A percentile compares a stretch with the other conserved stretches of the same genome.
phyloP scores from a whole-genome alignment of 495 filamentous ascomycete genomes.

The Choiromyces venosus region DNA sequence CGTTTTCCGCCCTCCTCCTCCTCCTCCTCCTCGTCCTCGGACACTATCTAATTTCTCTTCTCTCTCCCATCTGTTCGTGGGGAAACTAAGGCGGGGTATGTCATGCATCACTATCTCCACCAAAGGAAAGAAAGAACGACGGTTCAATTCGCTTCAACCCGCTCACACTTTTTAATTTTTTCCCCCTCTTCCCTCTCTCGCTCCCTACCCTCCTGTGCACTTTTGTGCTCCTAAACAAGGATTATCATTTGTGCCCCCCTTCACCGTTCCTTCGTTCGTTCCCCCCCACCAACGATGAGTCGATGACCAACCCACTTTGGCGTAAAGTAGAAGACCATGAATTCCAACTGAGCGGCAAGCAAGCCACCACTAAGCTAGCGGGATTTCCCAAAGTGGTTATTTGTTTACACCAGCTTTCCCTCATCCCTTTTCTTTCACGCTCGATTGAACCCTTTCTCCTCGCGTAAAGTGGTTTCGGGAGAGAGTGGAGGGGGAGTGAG shows the following conservation, averaged over 20 bases:
- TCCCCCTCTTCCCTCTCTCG: neutral
- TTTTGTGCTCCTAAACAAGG: neutral
- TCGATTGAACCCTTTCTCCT: neutral
- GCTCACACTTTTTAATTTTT: neutral
- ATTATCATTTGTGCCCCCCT: neutral
- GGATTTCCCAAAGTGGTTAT: neutral
- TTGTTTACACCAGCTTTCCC: neutral
- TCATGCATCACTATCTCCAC: neutral
- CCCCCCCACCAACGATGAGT: no score
- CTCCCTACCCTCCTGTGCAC: neutral
- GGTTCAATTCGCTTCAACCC: constrained; percentile 1
- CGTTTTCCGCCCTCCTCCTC: neutral
- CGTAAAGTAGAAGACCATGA: no score
- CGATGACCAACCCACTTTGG: neutral
- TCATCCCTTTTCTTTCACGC: neutral
- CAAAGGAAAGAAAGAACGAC: neutral
- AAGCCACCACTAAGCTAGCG: no score
- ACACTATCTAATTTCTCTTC: neutral
- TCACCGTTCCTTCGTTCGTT: no score
- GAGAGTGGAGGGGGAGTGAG: no score
- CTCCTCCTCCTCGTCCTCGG: neutral
- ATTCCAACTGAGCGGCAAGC: no score
- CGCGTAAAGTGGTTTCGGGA: neutral
- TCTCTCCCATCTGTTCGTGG: neutral
- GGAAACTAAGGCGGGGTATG: neutral